Evolutionary conservation across 2,329 filamentous ascomycete species (phyloP).

Genomic region (Cladosporium velox): DNA sequence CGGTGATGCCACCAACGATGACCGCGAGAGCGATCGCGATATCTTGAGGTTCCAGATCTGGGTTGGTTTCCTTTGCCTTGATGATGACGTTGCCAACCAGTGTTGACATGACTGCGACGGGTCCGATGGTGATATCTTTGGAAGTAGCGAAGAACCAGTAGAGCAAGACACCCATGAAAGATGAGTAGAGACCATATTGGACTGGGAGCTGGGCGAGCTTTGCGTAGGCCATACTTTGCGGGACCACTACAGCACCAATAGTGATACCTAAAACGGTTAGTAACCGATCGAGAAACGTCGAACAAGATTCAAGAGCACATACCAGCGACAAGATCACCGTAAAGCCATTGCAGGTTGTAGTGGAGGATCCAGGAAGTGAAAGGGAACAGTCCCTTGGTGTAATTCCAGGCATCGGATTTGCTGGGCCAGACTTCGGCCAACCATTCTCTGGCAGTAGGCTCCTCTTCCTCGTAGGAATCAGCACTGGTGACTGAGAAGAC

Average conservation of each 20-base stretch:
- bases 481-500: conserved; percentile 71
- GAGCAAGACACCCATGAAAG: conserved; percentile 90
- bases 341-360: conserved; percentile 88
- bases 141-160: conserved; percentile 99
- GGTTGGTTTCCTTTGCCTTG: conserved; percentile 59
- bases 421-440: conserved; percentile 65
- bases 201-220: conserved; percentile 75
- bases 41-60: conserved; percentile 61
- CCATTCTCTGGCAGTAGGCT: conserved; percentile 75
- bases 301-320: conserved; percentile 35
- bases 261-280: conserved; percentile 57
- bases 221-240: conserved; percentile 95
- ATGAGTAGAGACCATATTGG: conserved; percentile 88
- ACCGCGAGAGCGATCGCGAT: conserved; percentile 79
- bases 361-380: conserved; percentile 84
- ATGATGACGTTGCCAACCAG: conserved; percentile 80
- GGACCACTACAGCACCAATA: conserved; percentile 80
- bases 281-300: too few species aligned
- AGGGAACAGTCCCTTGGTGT: conserved; percentile 75
- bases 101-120: conserved; percentile 93
- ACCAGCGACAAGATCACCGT: conserved; percentile 88
- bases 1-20: conserved; percentile 74
- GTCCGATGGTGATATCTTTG: conserved; percentile 97
- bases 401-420: conserved; percentile 56
- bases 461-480: conserved; percentile 79